A percentile compares a stretch with the other conserved stretches of the same genome.
These are phyloP conservation scores for Ceratobasidium sp. DNA, from an alignment of 1,284 basidiomycete genomes.

Conservation along the genomic window DNA sequence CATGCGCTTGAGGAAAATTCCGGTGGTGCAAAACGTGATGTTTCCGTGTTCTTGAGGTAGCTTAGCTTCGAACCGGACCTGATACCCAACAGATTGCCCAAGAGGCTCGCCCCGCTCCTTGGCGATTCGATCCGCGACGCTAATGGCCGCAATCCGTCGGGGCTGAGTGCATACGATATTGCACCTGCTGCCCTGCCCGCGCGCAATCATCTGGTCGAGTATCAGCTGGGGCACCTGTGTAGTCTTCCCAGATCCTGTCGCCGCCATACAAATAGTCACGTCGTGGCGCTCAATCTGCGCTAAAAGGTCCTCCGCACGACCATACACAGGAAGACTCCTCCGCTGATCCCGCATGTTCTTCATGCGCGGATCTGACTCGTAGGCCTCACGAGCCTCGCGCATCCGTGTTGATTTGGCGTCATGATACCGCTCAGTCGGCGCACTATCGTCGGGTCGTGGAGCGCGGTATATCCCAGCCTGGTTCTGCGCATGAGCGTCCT, in stretches of 20 bases:
- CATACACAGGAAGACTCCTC: slow-evolving; percentile 76
- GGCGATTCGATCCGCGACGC: slow-evolving; percentile 91
- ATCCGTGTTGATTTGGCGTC: slow-evolving; percentile 71
- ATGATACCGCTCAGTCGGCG: slow-evolving; percentile 52
- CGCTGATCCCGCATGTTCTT: slow-evolving; percentile 77
- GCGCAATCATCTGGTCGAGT: slow-evolving; percentile 84
- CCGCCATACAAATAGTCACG: slow-evolving; percentile 93
- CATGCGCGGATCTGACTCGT: slow-evolving; percentile 71
- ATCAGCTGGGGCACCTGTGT: slow-evolving; percentile 96
- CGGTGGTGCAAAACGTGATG: slow-evolving; percentile 94
- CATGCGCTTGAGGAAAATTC: slow-evolving; percentile 88
- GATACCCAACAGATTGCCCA: slow-evolving; percentile 86
- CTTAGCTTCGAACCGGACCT: slow-evolving; percentile 90
- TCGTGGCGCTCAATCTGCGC: slow-evolving; percentile 81
- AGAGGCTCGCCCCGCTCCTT: slow-evolving; percentile 85
- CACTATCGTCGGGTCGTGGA: slow-evolving; percentile 49
- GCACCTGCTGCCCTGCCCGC: slow-evolving; percentile 83
- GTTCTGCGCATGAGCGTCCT: slow-evolving; percentile 46
- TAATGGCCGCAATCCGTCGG: slow-evolving; percentile 90
- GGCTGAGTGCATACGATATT: slow-evolving; percentile 97
- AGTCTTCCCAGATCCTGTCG: slow-evolving; percentile 96
- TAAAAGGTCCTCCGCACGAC: slow-evolving; percentile 72
- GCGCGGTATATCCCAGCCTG: slow-evolving; percentile 48
- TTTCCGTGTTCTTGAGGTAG: slow-evolving; percentile 84
- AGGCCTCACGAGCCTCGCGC: slow-evolving; percentile 65